Evolutionary conservation across 805 yeast species (phyloP).

Genomic region (Wickerhamomyces subpelliculosus): DNA sequence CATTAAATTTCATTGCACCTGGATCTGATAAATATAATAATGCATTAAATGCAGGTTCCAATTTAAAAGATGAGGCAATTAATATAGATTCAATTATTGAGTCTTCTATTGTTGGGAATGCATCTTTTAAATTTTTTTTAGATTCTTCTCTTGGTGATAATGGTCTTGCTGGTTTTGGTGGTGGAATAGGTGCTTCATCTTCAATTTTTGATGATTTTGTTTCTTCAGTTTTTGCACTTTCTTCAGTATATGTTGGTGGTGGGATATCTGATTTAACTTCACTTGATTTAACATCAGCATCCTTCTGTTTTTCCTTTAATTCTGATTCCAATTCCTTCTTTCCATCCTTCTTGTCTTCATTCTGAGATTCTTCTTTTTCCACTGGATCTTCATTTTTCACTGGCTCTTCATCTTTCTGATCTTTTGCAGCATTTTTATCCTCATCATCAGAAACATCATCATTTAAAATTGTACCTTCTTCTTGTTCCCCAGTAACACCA

Average conservation of each 20-base stretch:
- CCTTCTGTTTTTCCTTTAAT: constrained; percentile 5
- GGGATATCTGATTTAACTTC: not conserved
- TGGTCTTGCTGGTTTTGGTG: constrained; percentile 54
- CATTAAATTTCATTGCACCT: constrained; percentile 39
- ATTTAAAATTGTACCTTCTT: constrained; percentile 12
- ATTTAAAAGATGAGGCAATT: constrained; percentile 75
- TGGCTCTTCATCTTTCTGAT: constrained; percentile 6
- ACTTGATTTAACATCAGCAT: constrained; percentile 1
- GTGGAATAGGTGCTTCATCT: constrained; percentile 23
- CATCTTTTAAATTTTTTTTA: constrained; percentile 62
- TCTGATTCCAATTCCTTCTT: constrained; percentile 4
- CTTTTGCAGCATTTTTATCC: constrained; percentile 7
- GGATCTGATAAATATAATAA: constrained; percentile 77
- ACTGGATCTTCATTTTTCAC: constrained; percentile 2
- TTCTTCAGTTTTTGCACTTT: not conserved
- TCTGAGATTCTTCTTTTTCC: constrained; percentile 2
- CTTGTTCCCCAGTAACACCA: constrained; percentile 5
- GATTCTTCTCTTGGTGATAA: constrained; percentile 50
- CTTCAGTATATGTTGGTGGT: too few relatives aligned
- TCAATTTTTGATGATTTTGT: not conserved
- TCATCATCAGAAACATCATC: constrained; percentile 13
- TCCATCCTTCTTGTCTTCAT: constrained; percentile 1
- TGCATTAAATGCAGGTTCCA: constrained; percentile 88
- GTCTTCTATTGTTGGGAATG: constrained; percentile 76
- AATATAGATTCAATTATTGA: constrained; percentile 68